Evolutionary conservation across 2,329 filamentous ascomycete genomes (phyloP).

Genomic region (Trichoderma guizhouense): DNA sequence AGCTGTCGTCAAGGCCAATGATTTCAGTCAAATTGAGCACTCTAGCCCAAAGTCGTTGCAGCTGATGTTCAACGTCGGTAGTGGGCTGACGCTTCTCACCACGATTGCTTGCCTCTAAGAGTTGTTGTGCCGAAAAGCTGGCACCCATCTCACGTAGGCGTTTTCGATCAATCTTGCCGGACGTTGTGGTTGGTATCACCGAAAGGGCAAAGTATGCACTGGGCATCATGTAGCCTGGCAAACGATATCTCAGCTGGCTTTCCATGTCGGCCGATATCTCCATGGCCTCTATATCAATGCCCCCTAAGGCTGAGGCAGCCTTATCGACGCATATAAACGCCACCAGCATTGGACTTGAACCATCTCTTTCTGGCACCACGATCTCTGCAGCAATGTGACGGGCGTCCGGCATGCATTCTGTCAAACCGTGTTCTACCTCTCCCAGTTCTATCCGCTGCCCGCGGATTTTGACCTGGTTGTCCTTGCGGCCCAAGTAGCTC

Average conservation of each 20-base stretch:
- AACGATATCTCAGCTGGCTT: not conserved
- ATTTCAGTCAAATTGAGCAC: conserved; percentile 9
- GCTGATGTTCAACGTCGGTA: not conserved
- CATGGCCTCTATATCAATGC: too few relatives aligned
- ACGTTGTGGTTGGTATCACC: conserved; percentile 19
- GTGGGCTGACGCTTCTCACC: not conserved
- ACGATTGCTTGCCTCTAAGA: not conserved
- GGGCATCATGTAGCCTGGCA: conserved; percentile 26
- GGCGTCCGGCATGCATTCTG: not conserved
- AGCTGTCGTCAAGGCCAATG: conserved; percentile 33
- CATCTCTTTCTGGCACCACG: not conserved
- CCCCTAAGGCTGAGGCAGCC: too few relatives aligned
- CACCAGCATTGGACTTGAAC: not conserved
- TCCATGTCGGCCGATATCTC: too few relatives aligned
- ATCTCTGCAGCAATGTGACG: not conserved
- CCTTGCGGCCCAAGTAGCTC: conserved; percentile 39
- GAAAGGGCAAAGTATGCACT: conserved; percentile 18
- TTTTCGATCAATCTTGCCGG: conserved; percentile 22
- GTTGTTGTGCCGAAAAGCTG: not conserved
- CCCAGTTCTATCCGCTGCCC: conserved; percentile 37
- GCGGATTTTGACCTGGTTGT: conserved; percentile 48
- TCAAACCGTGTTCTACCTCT: not conserved
- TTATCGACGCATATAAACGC: not conserved
- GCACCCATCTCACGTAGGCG: conserved; percentile 13
- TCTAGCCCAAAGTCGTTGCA: not conserved